Evolutionary conservation across 345 rosid genomes (phyloP), one percentile per base, ranked within the genome.

Genomic region (Hypericum perforatum): DNA sequence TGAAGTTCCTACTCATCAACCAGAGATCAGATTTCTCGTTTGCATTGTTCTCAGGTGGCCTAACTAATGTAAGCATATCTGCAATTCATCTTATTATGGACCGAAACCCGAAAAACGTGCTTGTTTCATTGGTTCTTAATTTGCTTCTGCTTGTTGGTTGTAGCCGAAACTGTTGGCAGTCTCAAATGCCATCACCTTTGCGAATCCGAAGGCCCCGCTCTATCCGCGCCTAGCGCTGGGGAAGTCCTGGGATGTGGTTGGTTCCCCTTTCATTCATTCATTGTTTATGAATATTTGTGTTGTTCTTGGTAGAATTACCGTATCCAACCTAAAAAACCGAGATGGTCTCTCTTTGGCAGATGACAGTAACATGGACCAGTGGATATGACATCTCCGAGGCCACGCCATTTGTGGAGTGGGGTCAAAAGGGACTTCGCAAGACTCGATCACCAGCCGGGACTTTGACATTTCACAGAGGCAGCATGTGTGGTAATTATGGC

Each of bases 341-440:
- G n/a, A n/a, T 4, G 32, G 32, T 52, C 8, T 52, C 39, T 52
- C 11, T 54, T 63, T 39, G 43, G 16, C 67, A 91, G 96, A 85
- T 87, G 95, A 81, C 95, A 0, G 85, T 88, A 12, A 92, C 96
- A 8, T 92, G 98, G 98, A 92, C 98, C 4, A 92, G 98, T 60
- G 98, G 98, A 13, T 92, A 88, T 64, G 63, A 75, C 66, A 69
- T 85, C 22, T 54, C 68, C 37, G 96, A 88, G 71, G 88, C 98
- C 41, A 62, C 64, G 38, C 95, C 98, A 9, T 77, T 92, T 49
- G 79, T 92, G 59, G 76, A 70, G 59, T 88, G 95, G 94, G 90
- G 89, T 65, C 14, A 66, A 4, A 63, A 62, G 56, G 90, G 84
- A 60, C 63, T 56, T 43, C 37, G 56, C 5, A 59, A 44, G 54